These are phyloP conservation scores for Dioscorea dumetorum DNA, from an alignment of 106 monocot species.

Conservation along the genomic window DNA sequence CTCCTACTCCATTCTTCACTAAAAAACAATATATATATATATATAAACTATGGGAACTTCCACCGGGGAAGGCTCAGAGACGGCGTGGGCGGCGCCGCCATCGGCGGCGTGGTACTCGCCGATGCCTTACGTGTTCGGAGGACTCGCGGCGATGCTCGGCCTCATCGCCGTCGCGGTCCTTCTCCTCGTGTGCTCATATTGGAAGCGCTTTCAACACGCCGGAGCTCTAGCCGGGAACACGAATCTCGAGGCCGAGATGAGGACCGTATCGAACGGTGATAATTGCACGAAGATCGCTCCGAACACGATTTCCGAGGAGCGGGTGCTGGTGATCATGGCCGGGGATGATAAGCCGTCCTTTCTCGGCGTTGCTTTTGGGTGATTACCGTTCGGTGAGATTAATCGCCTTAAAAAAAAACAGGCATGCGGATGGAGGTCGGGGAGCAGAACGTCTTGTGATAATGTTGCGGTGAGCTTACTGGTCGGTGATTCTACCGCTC, in stretches of 20 bases:
- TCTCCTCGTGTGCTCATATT: conserved; percentile 23
- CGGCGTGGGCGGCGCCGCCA: not conserved
- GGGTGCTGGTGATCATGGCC: conserved; percentile 28
- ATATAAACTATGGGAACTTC: not conserved
- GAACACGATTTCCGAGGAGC: conserved; percentile 4
- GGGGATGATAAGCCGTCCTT: conserved; percentile 24
- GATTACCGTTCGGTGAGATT: not conserved
- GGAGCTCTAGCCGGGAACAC: not conserved
- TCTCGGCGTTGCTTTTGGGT: not conserved
- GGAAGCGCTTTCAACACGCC: conserved; percentile 6
- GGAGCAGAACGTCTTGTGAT: not conserved
- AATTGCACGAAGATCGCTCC: not conserved
- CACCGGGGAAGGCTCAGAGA: not conserved
- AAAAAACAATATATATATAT: too few species aligned
- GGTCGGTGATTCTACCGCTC: not conserved
- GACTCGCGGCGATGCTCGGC: conserved; percentile 26
- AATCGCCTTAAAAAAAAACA: not conserved
- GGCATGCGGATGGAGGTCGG: not conserved
- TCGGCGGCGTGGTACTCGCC: conserved; percentile 22
- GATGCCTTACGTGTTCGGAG: conserved; percentile 38
- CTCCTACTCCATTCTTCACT: not conserved
- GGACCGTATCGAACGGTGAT: not conserved
- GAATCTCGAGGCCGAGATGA: not conserved
- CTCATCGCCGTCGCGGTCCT: conserved; percentile 19
- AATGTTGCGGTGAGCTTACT: not conserved